phyloP scores from a whole-genome alignment of 2,329 filamentous ascomycete species.

The Aspergillus quadricinctus region DNA sequence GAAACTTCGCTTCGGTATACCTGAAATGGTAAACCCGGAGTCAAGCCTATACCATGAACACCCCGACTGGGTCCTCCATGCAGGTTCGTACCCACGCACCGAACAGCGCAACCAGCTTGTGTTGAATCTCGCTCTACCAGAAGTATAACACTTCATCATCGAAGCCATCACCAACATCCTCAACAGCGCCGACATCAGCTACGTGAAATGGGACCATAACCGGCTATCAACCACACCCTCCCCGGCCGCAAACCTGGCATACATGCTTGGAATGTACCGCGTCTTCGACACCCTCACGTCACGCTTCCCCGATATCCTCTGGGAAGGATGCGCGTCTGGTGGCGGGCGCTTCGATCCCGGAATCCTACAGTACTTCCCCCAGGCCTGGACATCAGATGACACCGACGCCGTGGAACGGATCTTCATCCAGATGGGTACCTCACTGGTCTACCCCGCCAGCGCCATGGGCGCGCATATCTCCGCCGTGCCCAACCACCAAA shows the following conservation, averaged over 20 bases:
- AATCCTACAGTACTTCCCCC: conserved; percentile 61
- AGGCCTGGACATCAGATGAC: conserved; percentile 63
- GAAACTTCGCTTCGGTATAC: conserved; percentile 58
- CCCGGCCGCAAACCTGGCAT: conserved; percentile 53
- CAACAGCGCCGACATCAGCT: conserved; percentile 50
- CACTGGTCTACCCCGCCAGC: conserved; percentile 58
- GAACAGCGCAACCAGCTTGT: conserved; percentile 57
- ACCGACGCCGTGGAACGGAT: conserved; percentile 60
- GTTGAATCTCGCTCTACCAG: conserved; percentile 56
- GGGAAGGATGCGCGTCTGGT: conserved; percentile 63
- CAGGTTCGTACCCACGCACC: conserved; percentile 54
- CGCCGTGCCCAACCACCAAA: conserved; percentile 56
- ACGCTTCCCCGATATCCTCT: conserved; percentile 58
- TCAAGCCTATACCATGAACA: conserved; percentile 59
- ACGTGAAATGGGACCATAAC: conserved; percentile 68
- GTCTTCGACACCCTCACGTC: conserved; percentile 59
- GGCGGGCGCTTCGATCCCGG: conserved; percentile 63
- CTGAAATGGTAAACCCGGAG: conserved; percentile 63
- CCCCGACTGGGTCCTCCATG: conserved; percentile 61
- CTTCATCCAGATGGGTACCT: conserved; percentile 61
- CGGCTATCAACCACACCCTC: conserved; percentile 57
- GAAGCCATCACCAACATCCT: conserved; percentile 52
- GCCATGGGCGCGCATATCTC: conserved; percentile 65
- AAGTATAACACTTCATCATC: conserved; percentile 62
- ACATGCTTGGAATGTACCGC: conserved; percentile 61